Base-by-base conservation (phyloP, 768 basidiomycete species). In the Tephrocybe sp. region DNA sequence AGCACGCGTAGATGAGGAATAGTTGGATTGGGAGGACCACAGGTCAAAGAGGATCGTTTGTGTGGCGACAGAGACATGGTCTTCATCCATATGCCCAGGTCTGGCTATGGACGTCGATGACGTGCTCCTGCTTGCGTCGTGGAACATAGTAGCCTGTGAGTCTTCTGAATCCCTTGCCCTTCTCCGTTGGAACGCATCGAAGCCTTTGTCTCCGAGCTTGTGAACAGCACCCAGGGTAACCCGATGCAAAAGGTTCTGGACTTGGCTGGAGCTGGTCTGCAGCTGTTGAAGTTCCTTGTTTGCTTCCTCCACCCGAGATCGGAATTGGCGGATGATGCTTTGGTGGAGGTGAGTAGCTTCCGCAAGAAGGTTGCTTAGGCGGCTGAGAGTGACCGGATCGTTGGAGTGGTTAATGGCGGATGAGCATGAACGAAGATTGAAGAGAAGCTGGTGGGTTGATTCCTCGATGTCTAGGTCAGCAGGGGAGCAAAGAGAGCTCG, bases 131-230 rank as follows among this genome's bases (percentile, higher is more conserved):
- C 53, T 56, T 30, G 44, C 45, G 17, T 39, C 56, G 18, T 54
- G 48, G 38, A 46, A 62, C 60, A 85, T 81, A 0, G 85, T 87
- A 20, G 62, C 61, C 47, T 83, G 78, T 1, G 86, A 88, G 62
- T 86, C 85, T 60, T 80, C 78, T n/a, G 86, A 88, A 42, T 80
- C 84, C 48, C 84, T 76, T 12, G 78, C 73, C 1, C 71, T 69
- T 34, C 74, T 71, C 36, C 56, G 59, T 51, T 21, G 53, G 57
- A 30, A 51, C 6, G 73, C 57, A 23, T 63, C 57, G 23, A 77
- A 63, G 11, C 73, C 73, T 3, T 66, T 65, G 18, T 64, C 52
- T 6, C 62, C 60, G 26, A 80, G 54, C n/a, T 74, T 75, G n/a
- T 71, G 72, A 42, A 76, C 72, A 28, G 80, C 73, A 5, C 74